Evolutionary conservation across 83 land plant genomes (phyloP).

Genomic region (Picea engelmannii): DNA sequence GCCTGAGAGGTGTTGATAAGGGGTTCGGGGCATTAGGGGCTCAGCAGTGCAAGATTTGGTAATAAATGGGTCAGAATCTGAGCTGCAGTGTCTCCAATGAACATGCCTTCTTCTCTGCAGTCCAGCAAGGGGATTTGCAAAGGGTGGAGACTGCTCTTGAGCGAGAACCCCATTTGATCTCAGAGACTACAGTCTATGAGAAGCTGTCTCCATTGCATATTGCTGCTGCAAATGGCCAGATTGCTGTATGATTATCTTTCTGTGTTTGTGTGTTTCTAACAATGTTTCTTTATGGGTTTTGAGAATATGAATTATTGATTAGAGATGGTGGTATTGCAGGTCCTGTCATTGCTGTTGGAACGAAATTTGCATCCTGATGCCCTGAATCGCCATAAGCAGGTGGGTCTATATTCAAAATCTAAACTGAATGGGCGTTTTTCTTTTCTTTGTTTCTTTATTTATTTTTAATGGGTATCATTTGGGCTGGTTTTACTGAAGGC

Average conservation of each 20-base stretch:
- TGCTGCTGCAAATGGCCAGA: constrained; percentile 62
- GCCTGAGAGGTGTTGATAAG: no score
- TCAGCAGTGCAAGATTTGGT: no score
- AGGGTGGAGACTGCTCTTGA: constrained; percentile 26
- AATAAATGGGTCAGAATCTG: constrained; percentile 61
- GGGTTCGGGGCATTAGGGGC: no score
- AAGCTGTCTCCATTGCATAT: constrained; percentile 51
- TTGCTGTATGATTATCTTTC: constrained; percentile 36
- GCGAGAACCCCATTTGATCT: constrained; percentile 28
- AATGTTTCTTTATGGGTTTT: not conserved
- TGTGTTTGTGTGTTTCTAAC: constrained; percentile 9
- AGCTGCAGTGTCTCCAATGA: constrained; percentile 43
- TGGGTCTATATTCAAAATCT: constrained; percentile 9
- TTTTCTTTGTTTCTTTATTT: not conserved
- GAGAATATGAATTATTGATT: not conserved
- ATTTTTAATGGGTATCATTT: not conserved
- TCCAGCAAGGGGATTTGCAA: constrained; percentile 40
- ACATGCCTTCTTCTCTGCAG: constrained; percentile 36
- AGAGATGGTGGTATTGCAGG: constrained; percentile 28
- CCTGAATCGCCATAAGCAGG: constrained; percentile 60
- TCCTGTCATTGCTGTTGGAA: constrained; percentile 46
- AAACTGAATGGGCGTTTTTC: not conserved
- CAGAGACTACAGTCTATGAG: constrained; percentile 23
- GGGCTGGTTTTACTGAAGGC: not conserved
- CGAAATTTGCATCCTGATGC: constrained; percentile 36